Evolutionary conservation across 2,329 filamentous ascomycete genomes (phyloP), one percentile per base, ranked within the genome.

Genomic region (Nannizziopsis barbatae): DNA sequence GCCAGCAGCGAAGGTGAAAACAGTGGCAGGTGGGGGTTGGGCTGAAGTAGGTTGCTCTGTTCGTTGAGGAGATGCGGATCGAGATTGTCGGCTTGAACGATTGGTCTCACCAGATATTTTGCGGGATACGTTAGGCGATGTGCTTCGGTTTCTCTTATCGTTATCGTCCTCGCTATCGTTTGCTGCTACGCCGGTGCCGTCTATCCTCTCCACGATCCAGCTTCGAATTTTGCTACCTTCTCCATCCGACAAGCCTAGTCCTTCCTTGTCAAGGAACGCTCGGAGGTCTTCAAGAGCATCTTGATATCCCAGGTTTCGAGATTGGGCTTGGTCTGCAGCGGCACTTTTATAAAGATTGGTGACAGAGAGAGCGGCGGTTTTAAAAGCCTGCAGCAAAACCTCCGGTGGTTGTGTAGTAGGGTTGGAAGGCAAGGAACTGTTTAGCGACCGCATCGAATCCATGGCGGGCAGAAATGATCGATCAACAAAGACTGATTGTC

Each of bases 271-370:
- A 47, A 96, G 71, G 57, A 94, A 93, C 12, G 75, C 68, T n/a
- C 95, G 70, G 4, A 98, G 72, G 56, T 96, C 90, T 55, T 95
- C 87, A 33, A 98, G 72, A 33, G 89, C 93, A 62, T 96, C 89
- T 64, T 95, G 89, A 59, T 95, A 96, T 20, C 92, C 92, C 35
- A 89, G 83, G 44, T 78, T 71, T 43, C 86, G 80, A 41, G 87
- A 81, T 59, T 82, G 81, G 43, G 82, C 75, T 63, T 92, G 82
- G 42, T 86, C 84, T 30, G 80, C 75, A 10, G 86, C 83, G 2
- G 90, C 90, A 35, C 83, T 89, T 68, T 95, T 95, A 72, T 96
- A 96, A 11, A 98, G 80, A 61, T 93, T 95, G 42, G 92, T 96
- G 48, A 96, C 89, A 5, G 88, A 94, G 31, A 95, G 75, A 15